These are phyloP conservation scores for Erucastrum elatum DNA, from an alignment of 345 rosid genomes.

Conservation along the genomic window DNA sequence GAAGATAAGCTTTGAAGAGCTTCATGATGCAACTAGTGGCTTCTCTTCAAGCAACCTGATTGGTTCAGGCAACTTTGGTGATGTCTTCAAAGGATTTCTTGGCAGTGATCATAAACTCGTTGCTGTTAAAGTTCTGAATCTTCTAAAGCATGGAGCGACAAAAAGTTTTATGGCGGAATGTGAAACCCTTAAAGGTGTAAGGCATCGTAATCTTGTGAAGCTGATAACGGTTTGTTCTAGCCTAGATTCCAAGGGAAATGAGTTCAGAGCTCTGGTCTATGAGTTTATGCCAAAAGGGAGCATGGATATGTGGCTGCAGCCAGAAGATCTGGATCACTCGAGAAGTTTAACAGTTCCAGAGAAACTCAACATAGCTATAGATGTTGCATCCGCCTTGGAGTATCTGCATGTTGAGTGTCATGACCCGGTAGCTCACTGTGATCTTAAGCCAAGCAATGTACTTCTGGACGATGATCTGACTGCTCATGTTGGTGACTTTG, in stretches of 20 bases:
- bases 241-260: conserved; percentile 25
- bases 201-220: conserved; percentile 40
- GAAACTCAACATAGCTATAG: conserved; percentile 42
- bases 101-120: conserved; percentile 5
- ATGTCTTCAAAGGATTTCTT: conserved; percentile 34
- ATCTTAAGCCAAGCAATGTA: conserved; percentile 56
- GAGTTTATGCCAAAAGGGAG: conserved; percentile 43
- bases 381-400: conserved; percentile 43
- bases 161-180: conserved; percentile 41
- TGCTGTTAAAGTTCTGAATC: conserved; percentile 38
- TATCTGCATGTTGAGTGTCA: conserved; percentile 45
- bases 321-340: neutral
- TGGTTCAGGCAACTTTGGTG: conserved; percentile 36
- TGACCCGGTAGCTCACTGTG: conserved; percentile 45
- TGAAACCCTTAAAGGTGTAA: conserved; percentile 28
- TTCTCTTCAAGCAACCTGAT: conserved; percentile 38
- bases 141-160: conserved; percentile 28
- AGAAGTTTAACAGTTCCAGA: conserved; percentile 20
- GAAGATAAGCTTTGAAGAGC: conserved; percentile 35
- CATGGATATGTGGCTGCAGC: conserved; percentile 38
- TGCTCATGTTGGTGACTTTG: conserved; percentile 51
- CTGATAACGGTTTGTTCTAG: conserved; percentile 36
- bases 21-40: conserved; percentile 32
- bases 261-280: conserved; percentile 40
- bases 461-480: conserved; percentile 45